These are phyloP conservation scores for Athelia sp. DNA, from an alignment of 1,284 basidiomycete species.

Conservation along the genomic window DNA sequence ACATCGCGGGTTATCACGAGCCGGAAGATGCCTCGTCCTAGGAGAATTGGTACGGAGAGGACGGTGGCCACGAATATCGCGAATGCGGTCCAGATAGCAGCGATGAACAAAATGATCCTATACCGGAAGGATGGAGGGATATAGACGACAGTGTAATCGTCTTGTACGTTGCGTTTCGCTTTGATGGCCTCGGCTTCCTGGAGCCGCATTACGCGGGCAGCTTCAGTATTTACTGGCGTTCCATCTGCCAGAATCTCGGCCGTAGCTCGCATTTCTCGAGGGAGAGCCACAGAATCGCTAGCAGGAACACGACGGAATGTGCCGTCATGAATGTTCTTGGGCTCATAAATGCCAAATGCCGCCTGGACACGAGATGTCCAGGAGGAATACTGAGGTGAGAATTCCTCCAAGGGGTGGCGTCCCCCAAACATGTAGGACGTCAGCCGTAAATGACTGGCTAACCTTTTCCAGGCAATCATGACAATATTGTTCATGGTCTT, in stretches of 20 bases:
- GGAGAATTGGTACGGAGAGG: slow-evolving; percentile 61
- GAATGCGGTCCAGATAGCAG: slow-evolving; percentile 66
- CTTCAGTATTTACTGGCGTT: slow-evolving; percentile 54
- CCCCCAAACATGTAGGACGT: slow-evolving; percentile 85
- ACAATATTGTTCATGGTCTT: slow-evolving; percentile 48
- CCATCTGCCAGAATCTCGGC: slow-evolving; percentile 62
- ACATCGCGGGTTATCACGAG: slow-evolving; percentile 51
- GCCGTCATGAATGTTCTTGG: slow-evolving; percentile 41
- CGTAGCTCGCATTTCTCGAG: slow-evolving; percentile 72
- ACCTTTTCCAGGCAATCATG: slow-evolving; percentile 57
- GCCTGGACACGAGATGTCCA: slow-evolving; percentile 33
- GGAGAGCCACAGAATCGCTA: slow-evolving; percentile 73
- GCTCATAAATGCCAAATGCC: slow-evolving; percentile 29
- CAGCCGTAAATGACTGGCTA: slow-evolving; percentile 62
- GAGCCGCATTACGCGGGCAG: slow-evolving; percentile 48
- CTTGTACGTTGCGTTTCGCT: slow-evolving; percentile 55
- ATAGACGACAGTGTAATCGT: slow-evolving; percentile 81
- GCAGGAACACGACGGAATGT: slow-evolving; percentile 78
- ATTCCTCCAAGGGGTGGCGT: slow-evolving; percentile 58
- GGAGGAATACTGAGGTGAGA: slow-evolving; percentile 37
- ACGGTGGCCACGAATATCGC: slow-evolving; percentile 51
- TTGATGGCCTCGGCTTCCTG: slow-evolving; percentile 70
- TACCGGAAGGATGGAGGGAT: slow-evolving; percentile 76
- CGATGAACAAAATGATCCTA: slow-evolving; percentile 69
- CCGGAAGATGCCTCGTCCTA: slow-evolving; percentile 69